phyloP scores from a whole-genome alignment of 805 yeast species.

The Metschnikowia reukaufii region DNA sequence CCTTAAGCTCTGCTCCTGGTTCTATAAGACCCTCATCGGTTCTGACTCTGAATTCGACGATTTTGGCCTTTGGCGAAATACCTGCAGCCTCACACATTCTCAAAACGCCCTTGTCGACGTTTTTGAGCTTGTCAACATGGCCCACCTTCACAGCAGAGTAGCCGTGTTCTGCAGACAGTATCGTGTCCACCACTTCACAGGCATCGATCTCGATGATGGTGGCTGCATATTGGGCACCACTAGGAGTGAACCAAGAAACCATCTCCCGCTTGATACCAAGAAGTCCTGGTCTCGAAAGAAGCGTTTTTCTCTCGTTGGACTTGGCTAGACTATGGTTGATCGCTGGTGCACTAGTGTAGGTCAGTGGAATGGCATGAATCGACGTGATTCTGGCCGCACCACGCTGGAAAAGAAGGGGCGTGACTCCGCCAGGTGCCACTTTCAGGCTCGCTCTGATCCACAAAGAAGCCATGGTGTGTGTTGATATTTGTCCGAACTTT shows the following conservation, averaged over 20 bases:
- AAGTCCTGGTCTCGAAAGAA: slow-evolving; percentile 79
- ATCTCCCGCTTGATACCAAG: slow-evolving; percentile 85
- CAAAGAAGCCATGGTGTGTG: slow-evolving; percentile 11
- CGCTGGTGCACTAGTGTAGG: slow-evolving; percentile 48
- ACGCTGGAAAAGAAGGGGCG: slow-evolving; percentile 18
- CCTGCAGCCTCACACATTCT: slow-evolving; percentile 78
- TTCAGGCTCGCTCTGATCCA: slow-evolving; percentile 11
- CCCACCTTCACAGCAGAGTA: slow-evolving; percentile 87
- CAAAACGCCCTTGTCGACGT: slow-evolving; percentile 56
- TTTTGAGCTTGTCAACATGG: slow-evolving; percentile 66
- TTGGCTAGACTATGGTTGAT: slow-evolving; percentile 67
- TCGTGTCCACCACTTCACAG: slow-evolving; percentile 78
- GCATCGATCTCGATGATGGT: slow-evolving; percentile 86
- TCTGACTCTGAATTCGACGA: slow-evolving; percentile 79
- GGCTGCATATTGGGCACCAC: slow-evolving; percentile 74
- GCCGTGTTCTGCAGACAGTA: slow-evolving; percentile 72
- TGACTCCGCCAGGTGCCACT: slow-evolving; percentile 4
- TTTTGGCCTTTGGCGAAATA: slow-evolving; percentile 77
- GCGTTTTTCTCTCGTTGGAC: slow-evolving; percentile 68
- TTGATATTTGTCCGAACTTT: not conserved
- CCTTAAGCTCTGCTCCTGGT: slow-evolving; percentile 73
- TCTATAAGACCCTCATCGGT: slow-evolving; percentile 65
- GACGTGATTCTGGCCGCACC: slow-evolving; percentile 48
- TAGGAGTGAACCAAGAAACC: slow-evolving; percentile 76
- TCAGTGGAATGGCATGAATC: slow-evolving; percentile 50